A percentile compares a stretch with the other conserved stretches of the same genome.
Evolutionary conservation across 2,329 filamentous ascomycete species (phyloP).

Genomic region (Fusarium virguliforme): DNA sequence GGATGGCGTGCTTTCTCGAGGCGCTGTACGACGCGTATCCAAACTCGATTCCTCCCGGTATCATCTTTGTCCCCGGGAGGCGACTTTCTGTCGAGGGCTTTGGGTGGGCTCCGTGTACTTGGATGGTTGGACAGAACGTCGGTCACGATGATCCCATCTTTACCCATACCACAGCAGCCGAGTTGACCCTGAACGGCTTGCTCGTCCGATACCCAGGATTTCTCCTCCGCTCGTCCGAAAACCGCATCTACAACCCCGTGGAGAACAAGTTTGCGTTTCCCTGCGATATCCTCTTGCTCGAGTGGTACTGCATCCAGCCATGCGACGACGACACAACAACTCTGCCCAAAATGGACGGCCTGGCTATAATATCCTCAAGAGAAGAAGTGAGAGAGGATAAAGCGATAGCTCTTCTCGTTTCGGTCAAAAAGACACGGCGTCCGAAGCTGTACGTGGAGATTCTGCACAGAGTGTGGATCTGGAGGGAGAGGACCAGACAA

Average conservation of each 20-base stretch:
- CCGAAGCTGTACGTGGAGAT: conserved; percentile 13
- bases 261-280: neutral
- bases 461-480: conserved; percentile 12
- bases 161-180: conserved; percentile 3
- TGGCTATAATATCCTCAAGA: conserved; percentile 6
- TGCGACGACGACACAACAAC: neutral
- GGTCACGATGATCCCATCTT: conserved; percentile 16
- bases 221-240: neutral
- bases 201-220: conserved; percentile 1
- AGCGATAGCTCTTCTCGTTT: conserved; percentile 11
- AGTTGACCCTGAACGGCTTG: neutral
- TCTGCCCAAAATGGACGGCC: neutral
- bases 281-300: neutral
- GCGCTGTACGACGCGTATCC: conserved; percentile 1
- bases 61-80: neutral
- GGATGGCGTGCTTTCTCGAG: neutral
- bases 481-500: conserved; percentile 11
- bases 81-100: conserved; percentile 8
- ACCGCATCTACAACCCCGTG: neutral
- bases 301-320: conserved; percentile 4
- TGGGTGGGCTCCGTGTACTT: conserved; percentile 14
- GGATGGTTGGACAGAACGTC: conserved; percentile 12
- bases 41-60: neutral
- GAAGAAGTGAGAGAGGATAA: conserved; percentile 14
- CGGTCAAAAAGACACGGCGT: conserved; percentile 10